Evolutionary conservation across 345 rosid genomes (phyloP), one percentile per base, ranked within the genome.

Genomic region (Euphorbia pulcherrima): DNA sequence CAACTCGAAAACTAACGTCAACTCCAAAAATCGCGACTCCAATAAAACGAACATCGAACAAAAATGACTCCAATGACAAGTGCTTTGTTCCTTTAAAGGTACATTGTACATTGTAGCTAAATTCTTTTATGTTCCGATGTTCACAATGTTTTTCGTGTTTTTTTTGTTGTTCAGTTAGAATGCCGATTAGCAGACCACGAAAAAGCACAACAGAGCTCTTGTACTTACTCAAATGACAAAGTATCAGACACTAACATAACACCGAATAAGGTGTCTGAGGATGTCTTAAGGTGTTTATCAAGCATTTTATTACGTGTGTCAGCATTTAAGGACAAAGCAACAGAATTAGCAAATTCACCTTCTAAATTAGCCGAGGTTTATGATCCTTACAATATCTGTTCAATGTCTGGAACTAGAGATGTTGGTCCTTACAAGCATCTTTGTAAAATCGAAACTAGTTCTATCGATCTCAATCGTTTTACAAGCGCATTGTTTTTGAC

Each of bases 181-280:
- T 53, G 72, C 81, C 82, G 97, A 84, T 79, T 85, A 47, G 65
- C 40, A 60, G 87, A 86, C 60, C 86, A 79, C 6, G 96, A 88
- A 58, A 83, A 58, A 57, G 86, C 84, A 27, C 85, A 79, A 16
- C 86, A 83, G 72, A 86, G 83, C 75, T 80, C 81, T 9, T 68
- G 85, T 3, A 76, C 69, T 63, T 72, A 78, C 61, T 68, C 79
- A 9, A 80, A 81, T 41, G 87, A 84, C 41, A 78, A 71, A 64
- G 40, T 72, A 65, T 12, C 62, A 4, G 86, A 83, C 72, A 68
- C 61, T 62, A 83, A 80, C 58, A 77, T 72, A 61, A 46, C 72
- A 29, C 90, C 95, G 20, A 89, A 94, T 78, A 85, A 81, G 72
- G 69, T 91, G 70, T 88, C 96, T 0, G 97, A 89, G 84, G 92